phyloP scores from a whole-genome alignment of 371 early-diverging fungal species.

The Mucor velutinosus region DNA sequence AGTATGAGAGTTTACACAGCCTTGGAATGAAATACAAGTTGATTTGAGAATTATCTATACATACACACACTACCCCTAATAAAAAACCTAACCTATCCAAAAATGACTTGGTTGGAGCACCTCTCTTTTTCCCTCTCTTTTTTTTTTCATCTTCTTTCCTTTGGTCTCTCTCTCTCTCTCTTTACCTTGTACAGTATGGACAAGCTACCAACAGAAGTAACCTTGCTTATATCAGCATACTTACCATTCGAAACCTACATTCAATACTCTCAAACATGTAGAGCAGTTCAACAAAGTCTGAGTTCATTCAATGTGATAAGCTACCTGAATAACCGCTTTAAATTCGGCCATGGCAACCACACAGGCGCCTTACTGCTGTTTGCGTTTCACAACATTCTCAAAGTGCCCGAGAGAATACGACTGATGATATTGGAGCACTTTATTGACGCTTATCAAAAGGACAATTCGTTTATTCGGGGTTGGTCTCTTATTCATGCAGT shows the following conservation, averaged over 20 bases:
- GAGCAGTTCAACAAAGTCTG: conserved; percentile 5
- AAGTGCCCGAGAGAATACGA: conserved; percentile 1
- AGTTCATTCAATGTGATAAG: conserved; percentile 8
- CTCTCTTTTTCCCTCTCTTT: background rate
- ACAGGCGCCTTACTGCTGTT: conserved; percentile 23
- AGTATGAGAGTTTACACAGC: conserved; percentile 5
- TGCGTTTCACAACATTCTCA: conserved; percentile 16
- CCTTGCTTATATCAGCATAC: conserved; percentile 1
- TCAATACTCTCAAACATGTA: conserved; percentile 21
- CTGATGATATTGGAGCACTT: background rate
- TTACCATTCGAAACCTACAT: conserved; percentile 20
- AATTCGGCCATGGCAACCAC: conserved; percentile 8
- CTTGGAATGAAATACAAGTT: conserved; percentile 5
- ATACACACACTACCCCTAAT: background rate
- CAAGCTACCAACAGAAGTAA: conserved; percentile 18
- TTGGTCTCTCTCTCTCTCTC: background rate
- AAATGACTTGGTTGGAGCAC: background rate
- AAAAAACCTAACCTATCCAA: background rate
- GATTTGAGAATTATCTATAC: background rate
- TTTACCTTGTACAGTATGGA: background rate
- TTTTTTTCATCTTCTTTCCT: background rate
- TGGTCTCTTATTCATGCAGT: conserved; percentile 21
- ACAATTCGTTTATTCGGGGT: background rate
- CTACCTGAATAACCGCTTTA: conserved; percentile 21
- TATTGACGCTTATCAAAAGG: background rate